Conservation (phyloP, 305 asterid species). For the Fraxinus angustifolia region DNA sequence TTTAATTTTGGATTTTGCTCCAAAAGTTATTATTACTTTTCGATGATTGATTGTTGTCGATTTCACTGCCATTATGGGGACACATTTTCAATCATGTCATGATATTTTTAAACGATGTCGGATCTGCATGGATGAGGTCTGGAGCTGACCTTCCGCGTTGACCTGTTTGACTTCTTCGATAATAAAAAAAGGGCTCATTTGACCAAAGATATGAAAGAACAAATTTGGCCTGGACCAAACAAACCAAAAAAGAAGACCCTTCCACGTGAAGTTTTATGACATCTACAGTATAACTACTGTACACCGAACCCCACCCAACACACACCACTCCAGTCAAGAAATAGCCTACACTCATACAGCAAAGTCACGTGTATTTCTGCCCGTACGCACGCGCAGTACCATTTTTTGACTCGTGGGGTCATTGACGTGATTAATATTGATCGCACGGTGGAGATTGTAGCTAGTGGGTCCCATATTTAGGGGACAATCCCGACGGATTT, state of each 20-base stretch:
- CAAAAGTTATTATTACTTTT: too few relatives aligned
- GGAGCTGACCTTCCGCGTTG: background rate
- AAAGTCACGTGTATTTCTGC: conserved; percentile 21
- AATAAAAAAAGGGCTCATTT: background rate
- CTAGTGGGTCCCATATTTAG: background rate
- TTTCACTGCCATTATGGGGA: background rate
- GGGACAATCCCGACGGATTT: conserved; percentile 20
- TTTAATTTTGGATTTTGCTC: background rate
- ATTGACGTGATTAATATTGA: background rate
- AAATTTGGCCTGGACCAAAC: background rate
- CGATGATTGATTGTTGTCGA: background rate
- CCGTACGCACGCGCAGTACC: conserved; percentile 11
- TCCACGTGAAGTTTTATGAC: background rate
- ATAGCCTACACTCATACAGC: background rate
- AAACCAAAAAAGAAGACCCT: background rate
- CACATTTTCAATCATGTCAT: too few relatives aligned
- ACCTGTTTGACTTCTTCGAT: background rate
- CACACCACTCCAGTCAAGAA: background rate
- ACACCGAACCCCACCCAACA: background rate
- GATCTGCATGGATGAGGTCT: background rate
- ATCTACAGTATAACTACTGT: background rate
- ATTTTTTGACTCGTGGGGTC: conserved; percentile 6
- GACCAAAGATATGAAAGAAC: background rate
- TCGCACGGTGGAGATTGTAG: background rate
- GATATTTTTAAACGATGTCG: too few relatives aligned